phyloP scores from a whole-genome alignment of 257 asterid species.

The Misopates orontium region DNA sequence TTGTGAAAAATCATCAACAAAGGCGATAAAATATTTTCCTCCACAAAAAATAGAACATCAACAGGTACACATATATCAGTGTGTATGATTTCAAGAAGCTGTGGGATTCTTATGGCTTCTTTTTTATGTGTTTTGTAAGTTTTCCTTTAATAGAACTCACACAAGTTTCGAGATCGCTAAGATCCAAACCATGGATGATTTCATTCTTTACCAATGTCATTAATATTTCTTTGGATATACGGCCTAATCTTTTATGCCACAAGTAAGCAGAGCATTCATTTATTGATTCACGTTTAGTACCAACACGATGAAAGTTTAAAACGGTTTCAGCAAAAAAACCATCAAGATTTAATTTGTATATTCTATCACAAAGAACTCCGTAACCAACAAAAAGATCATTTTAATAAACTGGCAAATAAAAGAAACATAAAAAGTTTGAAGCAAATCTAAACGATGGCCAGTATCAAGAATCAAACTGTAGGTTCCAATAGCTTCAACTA shows the following conservation, averaged over 20 bases:
- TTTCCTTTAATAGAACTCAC: neutral
- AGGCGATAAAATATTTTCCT: no score
- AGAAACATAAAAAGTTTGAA: no score
- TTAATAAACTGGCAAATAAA: neutral
- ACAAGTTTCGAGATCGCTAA: no score
- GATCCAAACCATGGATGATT: neutral
- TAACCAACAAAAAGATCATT: neutral
- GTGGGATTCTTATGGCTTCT: conserved; percentile 18
- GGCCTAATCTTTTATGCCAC: conserved; percentile 11
- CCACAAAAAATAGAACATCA: no score
- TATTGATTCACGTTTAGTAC: neutral
- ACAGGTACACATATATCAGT: no score
- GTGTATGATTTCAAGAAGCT: no score
- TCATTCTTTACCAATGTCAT: conserved; percentile 4
- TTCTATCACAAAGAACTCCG: neutral
- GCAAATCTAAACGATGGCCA: neutral
- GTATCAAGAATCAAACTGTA: conserved; percentile 10
- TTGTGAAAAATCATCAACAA: neutral
- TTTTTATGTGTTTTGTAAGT: conserved; percentile 9
- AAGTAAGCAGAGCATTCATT: conserved; percentile 10
- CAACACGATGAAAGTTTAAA: neutral
- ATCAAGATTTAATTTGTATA: conserved; percentile 13
- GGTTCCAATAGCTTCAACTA: conserved; percentile 5
- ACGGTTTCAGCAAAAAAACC: no score
- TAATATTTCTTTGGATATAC: conserved; percentile 16